A percentile compares a stretch with the other conserved stretches of the same genome.
Evolutionary conservation across 2,329 filamentous ascomycete genomes (phyloP).

Genomic region (Epichloe gansuensis): DNA sequence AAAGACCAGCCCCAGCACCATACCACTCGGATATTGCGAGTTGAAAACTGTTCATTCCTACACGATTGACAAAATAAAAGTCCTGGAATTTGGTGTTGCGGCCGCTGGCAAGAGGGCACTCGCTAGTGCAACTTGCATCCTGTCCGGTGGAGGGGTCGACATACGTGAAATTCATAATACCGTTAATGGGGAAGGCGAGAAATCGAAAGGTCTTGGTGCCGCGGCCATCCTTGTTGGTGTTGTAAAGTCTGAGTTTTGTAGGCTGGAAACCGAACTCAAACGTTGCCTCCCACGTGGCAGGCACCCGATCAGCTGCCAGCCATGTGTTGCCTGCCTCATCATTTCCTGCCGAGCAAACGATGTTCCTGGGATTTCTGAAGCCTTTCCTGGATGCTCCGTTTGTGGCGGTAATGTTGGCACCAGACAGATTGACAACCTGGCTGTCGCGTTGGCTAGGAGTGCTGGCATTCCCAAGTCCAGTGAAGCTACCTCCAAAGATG

Average conservation of each 20-base stretch:
- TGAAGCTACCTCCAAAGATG: slow-evolving; percentile 84
- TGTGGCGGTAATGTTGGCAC: slow-evolving; percentile 58
- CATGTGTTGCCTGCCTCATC: slow-evolving; percentile 67
- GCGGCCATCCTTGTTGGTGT: slow-evolving; percentile 70
- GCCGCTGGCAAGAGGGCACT: slow-evolving; percentile 72
- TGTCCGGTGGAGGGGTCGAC: slow-evolving; percentile 59
- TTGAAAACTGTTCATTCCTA: slow-evolving; percentile 79
- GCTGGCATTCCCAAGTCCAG: slow-evolving; percentile 70
- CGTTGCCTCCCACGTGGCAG: slow-evolving; percentile 71
- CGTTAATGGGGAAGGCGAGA: slow-evolving; percentile 70
- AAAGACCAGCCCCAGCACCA: slow-evolving; percentile 69
- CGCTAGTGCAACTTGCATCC: slow-evolving; percentile 60
- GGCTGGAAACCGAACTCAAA: slow-evolving; percentile 79
- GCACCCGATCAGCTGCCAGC: slow-evolving; percentile 56
- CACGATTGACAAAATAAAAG: slow-evolving; percentile 75
- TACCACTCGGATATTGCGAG: slow-evolving; percentile 83
- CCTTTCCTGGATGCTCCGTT: slow-evolving; percentile 49
- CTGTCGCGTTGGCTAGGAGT: slow-evolving; percentile 52
- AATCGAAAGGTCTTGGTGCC: slow-evolving; percentile 84
- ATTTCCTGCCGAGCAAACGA: slow-evolving; percentile 61
- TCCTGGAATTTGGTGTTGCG: slow-evolving; percentile 61
- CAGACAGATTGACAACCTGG: slow-evolving; percentile 73
- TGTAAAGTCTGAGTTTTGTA: slow-evolving; percentile 76
- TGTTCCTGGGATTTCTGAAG: slow-evolving; percentile 64
- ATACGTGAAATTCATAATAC: slow-evolving; percentile 94